Conservation (phyloP, 306 rosid species). For the Hippophae rhamnoides region DNA sequence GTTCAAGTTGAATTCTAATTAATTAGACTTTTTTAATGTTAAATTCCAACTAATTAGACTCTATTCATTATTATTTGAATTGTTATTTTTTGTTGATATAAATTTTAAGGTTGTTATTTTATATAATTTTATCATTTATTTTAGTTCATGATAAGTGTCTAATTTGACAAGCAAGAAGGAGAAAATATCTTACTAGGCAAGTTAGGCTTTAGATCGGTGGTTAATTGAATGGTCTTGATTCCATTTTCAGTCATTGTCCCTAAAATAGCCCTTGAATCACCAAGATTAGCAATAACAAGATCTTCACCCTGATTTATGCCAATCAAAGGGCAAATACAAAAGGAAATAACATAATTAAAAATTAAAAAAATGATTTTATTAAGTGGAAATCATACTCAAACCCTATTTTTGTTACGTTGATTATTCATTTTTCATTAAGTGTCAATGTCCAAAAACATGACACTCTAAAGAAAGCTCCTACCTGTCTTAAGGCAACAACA, state of each 20-base stretch:
- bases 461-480: slow-evolving; percentile 3
- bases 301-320: slow-evolving; percentile 39
- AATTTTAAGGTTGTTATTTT: no score
- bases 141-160: no score
- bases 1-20: no score
- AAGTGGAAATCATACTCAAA: background rate
- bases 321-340: background rate
- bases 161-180: background rate
- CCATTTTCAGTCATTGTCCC: slow-evolving; percentile 43
- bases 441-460: no score
- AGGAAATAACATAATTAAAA: background rate
- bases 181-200: slow-evolving; percentile 38
- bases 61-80: no score
- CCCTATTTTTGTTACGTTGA: no score
- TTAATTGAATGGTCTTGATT: slow-evolving; percentile 44
- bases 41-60: no score
- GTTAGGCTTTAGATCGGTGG: slow-evolving; percentile 67
- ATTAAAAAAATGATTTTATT: background rate
- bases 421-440: background rate
- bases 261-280: slow-evolving; percentile 77
- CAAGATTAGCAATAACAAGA: slow-evolving; percentile 62
- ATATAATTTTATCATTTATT: no score
- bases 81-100: no score
- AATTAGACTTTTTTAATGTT: no score
- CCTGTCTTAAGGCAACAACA: slow-evolving; percentile 52